Evolutionary conservation across 495 filamentous ascomycete genomes (phyloP), one percentile per base, ranked within the genome.

Genomic region (Penicillium antarcticum): DNA sequence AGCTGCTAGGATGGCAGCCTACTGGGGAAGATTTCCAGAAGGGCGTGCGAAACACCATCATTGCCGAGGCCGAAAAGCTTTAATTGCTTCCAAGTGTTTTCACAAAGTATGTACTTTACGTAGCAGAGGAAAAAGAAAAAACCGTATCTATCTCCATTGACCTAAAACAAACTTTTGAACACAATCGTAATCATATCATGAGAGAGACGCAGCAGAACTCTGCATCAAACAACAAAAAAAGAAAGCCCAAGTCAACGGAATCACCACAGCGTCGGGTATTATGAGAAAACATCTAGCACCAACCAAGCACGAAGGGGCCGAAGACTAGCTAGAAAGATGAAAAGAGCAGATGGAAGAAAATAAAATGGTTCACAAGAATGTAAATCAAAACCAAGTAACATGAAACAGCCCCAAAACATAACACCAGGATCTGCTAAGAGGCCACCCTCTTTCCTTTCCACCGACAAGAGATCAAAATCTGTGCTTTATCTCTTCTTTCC

Each of bases 231-330:
- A 17, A 39, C 31, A 24, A 49, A 35, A 7, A 29, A 29, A 29
- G 26, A 46, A 23, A 24, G 47, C 37, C 47, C 38, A 12, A 32
- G 47, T 42, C 47, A 42, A 49, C 47, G 47, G 47, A 49, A 49
- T 46, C 32, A 46, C 47, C 47, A 48, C 36, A 49, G 47, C 37
- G 47, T 37, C 40, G 47, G 47, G 47, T 49, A 49, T 49, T 49
- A 49, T 49, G 38, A 49, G 45, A 48, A 41, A 29, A 21, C 37
- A 16, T 33, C 37, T 21, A 33, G 39, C 45, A 48, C 45, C 39
- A 48, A 38, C 45, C 44, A 46, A 49, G 31, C 47, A 49, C 29
- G 45, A 47, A 47, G 34, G 47, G 37, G 40, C 46, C 46, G 46
- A 49, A 42, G 47, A 49, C 47, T 29, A 29, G 26, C 26, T 29